A percentile compares a stretch with the other conserved stretches of the same genome.
phyloP scores from a whole-genome alignment of 169 alveolate species.

The Cryptosporidium sp. region DNA sequence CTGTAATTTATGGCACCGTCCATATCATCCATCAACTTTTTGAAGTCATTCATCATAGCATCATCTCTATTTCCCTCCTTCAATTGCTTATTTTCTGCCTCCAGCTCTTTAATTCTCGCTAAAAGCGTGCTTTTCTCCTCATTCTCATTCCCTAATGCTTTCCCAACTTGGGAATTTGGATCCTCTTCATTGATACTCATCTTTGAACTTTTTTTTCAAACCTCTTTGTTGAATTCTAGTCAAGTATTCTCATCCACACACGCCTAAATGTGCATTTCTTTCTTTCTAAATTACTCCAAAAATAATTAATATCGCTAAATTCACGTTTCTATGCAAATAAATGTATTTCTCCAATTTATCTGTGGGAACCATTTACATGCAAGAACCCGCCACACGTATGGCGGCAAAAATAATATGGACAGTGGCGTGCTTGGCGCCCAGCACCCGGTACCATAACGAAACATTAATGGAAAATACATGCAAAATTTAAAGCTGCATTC shows the following conservation, averaged over 20 bases:
- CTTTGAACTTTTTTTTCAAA: not conserved
- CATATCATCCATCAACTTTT: constrained; percentile 14
- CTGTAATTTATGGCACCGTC: constrained; percentile 26
- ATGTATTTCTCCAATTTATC: not conserved
- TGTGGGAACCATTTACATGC: constrained; percentile 20
- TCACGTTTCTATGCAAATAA: too few relatives aligned
- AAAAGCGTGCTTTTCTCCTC: not conserved
- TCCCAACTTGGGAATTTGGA: not conserved
- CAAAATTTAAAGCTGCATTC: not conserved
- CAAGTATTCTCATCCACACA: not conserved
- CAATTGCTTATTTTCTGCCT: not conserved
- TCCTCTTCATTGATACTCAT: constrained; percentile 3
- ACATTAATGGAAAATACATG: not conserved
- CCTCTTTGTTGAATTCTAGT: not conserved
- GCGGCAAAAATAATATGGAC: not conserved
- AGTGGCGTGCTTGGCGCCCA: not conserved
- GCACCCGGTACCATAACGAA: not conserved
- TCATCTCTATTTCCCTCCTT: not conserved
- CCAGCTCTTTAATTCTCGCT: constrained; percentile 27
- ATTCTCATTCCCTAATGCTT: not conserved
- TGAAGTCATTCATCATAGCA: not conserved
- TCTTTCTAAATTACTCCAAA: not conserved
- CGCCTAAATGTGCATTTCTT: not conserved
- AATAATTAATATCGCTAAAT: not conserved
- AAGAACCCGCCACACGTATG: not conserved